Conservation (phyloP, 2,329 filamentous ascomycete species). For the Diaporthe caulivora region DNA sequence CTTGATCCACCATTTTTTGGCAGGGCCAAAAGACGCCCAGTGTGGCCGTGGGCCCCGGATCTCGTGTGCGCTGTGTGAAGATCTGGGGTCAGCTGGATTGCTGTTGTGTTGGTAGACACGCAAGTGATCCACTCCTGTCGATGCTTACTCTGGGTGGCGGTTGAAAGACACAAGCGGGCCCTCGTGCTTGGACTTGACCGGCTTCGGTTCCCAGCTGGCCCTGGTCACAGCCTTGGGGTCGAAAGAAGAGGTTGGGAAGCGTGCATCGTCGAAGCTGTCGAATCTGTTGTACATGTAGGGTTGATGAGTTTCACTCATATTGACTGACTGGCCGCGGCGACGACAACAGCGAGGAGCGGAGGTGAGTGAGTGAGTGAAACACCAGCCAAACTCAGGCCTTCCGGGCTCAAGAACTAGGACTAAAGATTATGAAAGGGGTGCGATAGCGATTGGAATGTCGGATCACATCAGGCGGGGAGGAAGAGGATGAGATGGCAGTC, state of each 20-base stretch:
- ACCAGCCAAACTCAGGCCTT: background rate
- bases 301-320: constrained; percentile 51
- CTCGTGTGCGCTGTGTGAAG: constrained; percentile 65
- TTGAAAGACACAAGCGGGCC: constrained; percentile 88
- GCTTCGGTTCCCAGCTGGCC: constrained; percentile 77
- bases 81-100: constrained; percentile 30
- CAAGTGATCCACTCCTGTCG: background rate
- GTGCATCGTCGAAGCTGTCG: constrained; percentile 59
- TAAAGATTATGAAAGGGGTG: background rate
- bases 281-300: constrained; percentile 79
- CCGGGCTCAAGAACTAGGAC: background rate
- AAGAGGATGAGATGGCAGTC: constrained; percentile 8
- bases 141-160: constrained; percentile 84
- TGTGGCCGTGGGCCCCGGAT: constrained; percentile 72
- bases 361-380: background rate
- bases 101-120: background rate
- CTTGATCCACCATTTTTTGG: constrained; percentile 79
- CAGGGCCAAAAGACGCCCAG: constrained; percentile 75
- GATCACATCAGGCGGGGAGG: background rate
- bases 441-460: constrained; percentile 19
- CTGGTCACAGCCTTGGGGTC: constrained; percentile 89
- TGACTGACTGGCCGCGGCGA: constrained; percentile 2
- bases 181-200: constrained; percentile 72
- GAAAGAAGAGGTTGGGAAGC: constrained; percentile 71
- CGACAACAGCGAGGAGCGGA: background rate